A percentile compares a stretch with the other conserved stretches of the same genome.
These are phyloP conservation scores for Trichocomaceae sp. DNA, from an alignment of 2,329 filamentous ascomycete genomes.

Conservation along the genomic window DNA sequence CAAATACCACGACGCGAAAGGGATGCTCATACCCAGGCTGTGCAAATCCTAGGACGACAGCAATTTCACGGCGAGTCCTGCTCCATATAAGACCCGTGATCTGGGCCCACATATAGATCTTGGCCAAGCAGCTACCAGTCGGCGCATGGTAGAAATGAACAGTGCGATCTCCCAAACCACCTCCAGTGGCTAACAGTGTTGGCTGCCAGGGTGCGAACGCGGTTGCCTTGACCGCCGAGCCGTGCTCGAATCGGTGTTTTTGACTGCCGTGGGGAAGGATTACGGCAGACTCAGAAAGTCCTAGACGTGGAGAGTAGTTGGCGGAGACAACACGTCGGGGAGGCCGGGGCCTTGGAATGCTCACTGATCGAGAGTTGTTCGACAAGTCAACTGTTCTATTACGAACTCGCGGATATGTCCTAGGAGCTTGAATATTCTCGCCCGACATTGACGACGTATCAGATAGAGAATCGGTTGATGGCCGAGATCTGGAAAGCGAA, in stretches of 20 bases:
- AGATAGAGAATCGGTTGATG: neutral
- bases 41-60: constrained; percentile 87
- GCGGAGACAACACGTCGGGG: constrained; percentile 9
- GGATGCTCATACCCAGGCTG: constrained; percentile 71
- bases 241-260: constrained; percentile 69
- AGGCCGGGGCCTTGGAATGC: neutral
- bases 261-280: constrained; percentile 52
- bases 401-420: constrained; percentile 1
- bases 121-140: constrained; percentile 77
- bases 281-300: neutral
- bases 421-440: neutral
- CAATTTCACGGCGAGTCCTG: constrained; percentile 75
- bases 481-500: neutral
- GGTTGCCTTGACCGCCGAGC: constrained; percentile 90
- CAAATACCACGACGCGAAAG: constrained; percentile 84
- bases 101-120: constrained; percentile 86
- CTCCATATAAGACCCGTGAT: constrained; percentile 93
- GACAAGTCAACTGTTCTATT: neutral
- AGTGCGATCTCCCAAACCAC: constrained; percentile 87
- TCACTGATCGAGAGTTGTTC: neutral
- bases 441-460: neutral
- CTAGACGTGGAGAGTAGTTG: constrained; percentile 10
- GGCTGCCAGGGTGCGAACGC: constrained; percentile 94
- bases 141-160: constrained; percentile 92
- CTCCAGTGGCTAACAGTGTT: constrained; percentile 79